Percentiles rank a stretch among this genome's conserved stretches.
phyloP scores from a whole-genome alignment of 2,329 filamentous ascomycete genomes.

The Coleophoma cylindrospora region DNA sequence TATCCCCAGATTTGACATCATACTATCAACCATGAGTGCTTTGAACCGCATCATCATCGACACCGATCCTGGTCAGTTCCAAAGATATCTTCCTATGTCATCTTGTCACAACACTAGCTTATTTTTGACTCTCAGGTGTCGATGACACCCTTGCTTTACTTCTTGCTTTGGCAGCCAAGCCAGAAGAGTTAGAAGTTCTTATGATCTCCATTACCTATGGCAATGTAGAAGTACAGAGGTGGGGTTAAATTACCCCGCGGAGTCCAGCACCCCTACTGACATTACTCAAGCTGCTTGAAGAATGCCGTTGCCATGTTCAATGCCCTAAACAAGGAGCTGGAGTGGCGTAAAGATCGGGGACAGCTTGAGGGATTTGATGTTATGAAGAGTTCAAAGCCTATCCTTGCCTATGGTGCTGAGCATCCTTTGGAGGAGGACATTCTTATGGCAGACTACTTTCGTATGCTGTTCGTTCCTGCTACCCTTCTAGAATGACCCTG shows the following conservation, averaged over 20 bases:
- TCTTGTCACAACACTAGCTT: constrained; percentile 5
- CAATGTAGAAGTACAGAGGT: constrained; percentile 85
- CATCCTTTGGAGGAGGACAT: constrained; percentile 80
- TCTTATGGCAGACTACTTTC: constrained; percentile 81
- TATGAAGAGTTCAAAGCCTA: constrained; percentile 68
- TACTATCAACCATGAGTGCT: constrained; percentile 47
- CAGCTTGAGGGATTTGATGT: constrained; percentile 66
- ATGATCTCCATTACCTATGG: constrained; percentile 90
- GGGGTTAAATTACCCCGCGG: constrained; percentile 13
- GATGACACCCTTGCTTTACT: constrained; percentile 90
- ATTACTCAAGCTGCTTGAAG: constrained; percentile 62
- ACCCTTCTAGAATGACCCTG: constrained; percentile 6
- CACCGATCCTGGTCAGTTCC: constrained; percentile 71
- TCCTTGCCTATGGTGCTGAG: constrained; percentile 82
- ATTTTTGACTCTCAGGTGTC: constrained; percentile 50
- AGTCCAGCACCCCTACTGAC: constrained; percentile 1
- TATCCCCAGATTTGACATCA: not conserved
- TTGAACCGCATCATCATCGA: constrained; percentile 86
- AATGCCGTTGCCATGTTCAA: constrained; percentile 91
- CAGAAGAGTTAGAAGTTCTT: constrained; percentile 80
- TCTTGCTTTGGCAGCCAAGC: constrained; percentile 73
- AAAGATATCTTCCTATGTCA: not conserved
- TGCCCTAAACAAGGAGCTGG: constrained; percentile 81
- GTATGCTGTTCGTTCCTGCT: constrained; percentile 42
- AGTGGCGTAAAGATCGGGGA: constrained; percentile 71